Percentiles rank a stretch among this genome's conserved stretches.
phyloP scores from a whole-genome alignment of 768 basidiomycete species.

The Suillus variegatus region DNA sequence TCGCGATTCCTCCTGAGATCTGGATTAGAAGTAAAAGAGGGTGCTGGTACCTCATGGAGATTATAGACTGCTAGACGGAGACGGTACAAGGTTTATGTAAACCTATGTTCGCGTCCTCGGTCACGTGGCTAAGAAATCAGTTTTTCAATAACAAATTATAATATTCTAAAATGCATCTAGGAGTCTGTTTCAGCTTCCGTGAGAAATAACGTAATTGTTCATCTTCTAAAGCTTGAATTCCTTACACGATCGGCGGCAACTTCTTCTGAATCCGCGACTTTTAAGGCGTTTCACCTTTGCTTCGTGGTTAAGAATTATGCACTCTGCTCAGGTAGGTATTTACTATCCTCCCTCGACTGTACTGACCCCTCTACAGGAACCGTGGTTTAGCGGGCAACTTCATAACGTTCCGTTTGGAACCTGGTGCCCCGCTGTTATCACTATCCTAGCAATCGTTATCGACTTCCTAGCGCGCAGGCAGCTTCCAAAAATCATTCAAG shows the following conservation, averaged over 20 bases:
- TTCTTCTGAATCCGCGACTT: conserved; percentile 8
- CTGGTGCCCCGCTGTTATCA: conserved; percentile 18
- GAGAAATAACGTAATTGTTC: conserved; percentile 9
- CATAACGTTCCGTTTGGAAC: conserved; percentile 8
- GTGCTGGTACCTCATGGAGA: conserved; percentile 7
- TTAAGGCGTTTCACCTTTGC: conserved; percentile 1
- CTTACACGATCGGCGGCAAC: conserved; percentile 12
- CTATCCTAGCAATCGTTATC: conserved; percentile 31
- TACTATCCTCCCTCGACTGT: background rate
- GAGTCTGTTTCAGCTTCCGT: conserved; percentile 2
- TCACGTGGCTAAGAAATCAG: conserved; percentile 10
- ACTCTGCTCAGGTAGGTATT: conserved; percentile 5
- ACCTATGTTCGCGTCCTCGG: background rate
- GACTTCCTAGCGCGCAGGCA: conserved; percentile 24
- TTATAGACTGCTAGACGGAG: background rate
- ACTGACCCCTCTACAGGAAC: conserved; percentile 1
- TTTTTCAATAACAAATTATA: background rate
- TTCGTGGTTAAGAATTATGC: conserved; percentile 3
- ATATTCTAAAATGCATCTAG: background rate
- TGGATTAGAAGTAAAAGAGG: conserved; percentile 4
- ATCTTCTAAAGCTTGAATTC: conserved; percentile 8
- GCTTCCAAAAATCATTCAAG: conserved; percentile 29
- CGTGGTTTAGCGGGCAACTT: conserved; percentile 7
- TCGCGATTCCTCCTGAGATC: conserved; percentile 5
- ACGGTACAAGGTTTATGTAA: background rate